Evolutionary conservation across 805 yeast species (phyloP), one percentile per base, ranked within the genome.

Genomic region (Yarrowia hollandica): DNA sequence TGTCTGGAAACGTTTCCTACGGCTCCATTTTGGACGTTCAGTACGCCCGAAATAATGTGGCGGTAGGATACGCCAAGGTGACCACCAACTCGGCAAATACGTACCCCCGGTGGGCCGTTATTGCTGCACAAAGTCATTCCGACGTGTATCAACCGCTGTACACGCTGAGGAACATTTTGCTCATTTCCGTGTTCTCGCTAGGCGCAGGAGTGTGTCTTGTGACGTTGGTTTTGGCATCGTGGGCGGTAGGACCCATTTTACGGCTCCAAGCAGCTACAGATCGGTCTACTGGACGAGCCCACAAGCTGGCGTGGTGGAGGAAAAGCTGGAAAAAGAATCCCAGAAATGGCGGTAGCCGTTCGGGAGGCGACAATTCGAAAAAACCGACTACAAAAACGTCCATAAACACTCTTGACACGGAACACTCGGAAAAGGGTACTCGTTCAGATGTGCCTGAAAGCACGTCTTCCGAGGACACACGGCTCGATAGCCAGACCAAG

Each of bases 241-340:
- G 85, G 79, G 89, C 91, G 25, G 92, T 90, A 7, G 73, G 86
- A 62, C 97, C 97, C 0, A 90, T 90, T 61, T 79, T 88, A 28
- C 79, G 84, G 61, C 76, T 90, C 41, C 91, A 88, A 67, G 82
- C 84, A 62, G 96, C 96, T 0, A 89, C 96, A 0, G 96, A 90
- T 67, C 79, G 79, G 21, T 79, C 82, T 25, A 80, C 84, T 5
- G 72, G 48, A 9, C 22, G 44, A 11, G 39, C 30, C 1, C 38
- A 41, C 8, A 55, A 55, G 5, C 19, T 28, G 8, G 33, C 44
- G 2, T 52, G 58, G 58, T 48, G 55, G 55, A 22, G 21, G 21
- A 30, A 26, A 14, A 16, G 50, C 5, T 42, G 50, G 50, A 39
- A 39, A 12, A 39, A 5, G n/a, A n/a, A n/a, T n/a, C 28, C 9